Percentiles rank a stretch among this genome's conserved stretches.
Conservation (phyloP, 495 filamentous ascomycete species). For the Xanthoparmelia taractica region DNA sequence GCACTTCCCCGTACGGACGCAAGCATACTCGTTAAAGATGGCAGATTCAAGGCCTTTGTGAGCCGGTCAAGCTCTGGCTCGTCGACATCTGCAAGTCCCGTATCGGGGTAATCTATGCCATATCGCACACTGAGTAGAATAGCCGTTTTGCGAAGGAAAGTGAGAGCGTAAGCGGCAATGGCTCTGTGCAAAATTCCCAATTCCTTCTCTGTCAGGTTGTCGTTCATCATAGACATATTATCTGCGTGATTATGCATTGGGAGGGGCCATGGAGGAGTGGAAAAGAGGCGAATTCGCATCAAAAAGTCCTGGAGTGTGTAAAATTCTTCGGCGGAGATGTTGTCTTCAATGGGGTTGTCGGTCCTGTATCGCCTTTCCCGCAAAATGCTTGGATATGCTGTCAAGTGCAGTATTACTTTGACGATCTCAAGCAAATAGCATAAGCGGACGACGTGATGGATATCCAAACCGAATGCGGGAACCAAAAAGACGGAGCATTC, state of each 20-base stretch:
- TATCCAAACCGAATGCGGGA: conserved; percentile 63
- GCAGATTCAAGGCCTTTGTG: conserved; percentile 63
- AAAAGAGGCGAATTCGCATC: conserved; percentile 9
- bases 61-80: conserved; percentile 76
- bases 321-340: conserved; percentile 3
- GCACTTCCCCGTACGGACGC: conserved; percentile 33
- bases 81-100: conserved; percentile 56
- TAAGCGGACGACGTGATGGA: conserved; percentile 74
- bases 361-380: conserved; percentile 32
- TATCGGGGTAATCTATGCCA: conserved; percentile 77
- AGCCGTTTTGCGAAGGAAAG: conserved; percentile 78
- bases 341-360: background rate
- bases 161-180: conserved; percentile 72
- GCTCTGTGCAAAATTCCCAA: conserved; percentile 10
- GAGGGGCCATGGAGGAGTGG: conserved; percentile 1
- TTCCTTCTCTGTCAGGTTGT: background rate
- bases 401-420: conserved; percentile 56
- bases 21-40: conserved; percentile 73
- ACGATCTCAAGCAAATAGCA: conserved; percentile 90
- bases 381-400: conserved; percentile 34
- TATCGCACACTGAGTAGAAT: conserved; percentile 82
- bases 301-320: conserved; percentile 12
- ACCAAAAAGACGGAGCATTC: conserved; percentile 63
- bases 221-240: background rate
- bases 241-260: background rate